phyloP scores from a whole-genome alignment of 2,329 filamentous ascomycete species.

The Botrytis fabae region DNA sequence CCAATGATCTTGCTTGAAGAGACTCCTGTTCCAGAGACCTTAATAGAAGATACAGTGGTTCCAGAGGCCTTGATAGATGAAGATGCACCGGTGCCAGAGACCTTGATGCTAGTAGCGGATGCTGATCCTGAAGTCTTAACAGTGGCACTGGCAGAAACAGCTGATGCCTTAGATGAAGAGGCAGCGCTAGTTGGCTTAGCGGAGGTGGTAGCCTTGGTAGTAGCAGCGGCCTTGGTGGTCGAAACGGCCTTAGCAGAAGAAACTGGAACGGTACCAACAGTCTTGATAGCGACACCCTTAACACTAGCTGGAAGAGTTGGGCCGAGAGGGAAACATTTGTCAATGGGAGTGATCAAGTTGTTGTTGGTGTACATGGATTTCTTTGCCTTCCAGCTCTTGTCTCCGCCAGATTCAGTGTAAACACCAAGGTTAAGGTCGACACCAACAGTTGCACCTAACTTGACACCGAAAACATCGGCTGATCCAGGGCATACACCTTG shows the following conservation, averaged over 20 bases:
- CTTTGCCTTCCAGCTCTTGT: constrained; percentile 14
- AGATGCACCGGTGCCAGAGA: not conserved
- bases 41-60: not conserved
- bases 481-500: constrained; percentile 22
- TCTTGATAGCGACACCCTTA: constrained; percentile 15
- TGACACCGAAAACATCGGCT: constrained; percentile 21
- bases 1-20: not conserved
- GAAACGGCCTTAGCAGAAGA: not conserved
- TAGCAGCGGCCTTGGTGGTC: not conserved
- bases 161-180: constrained; percentile 2
- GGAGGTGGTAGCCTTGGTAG: not conserved
- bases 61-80: not conserved
- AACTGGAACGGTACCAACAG: constrained; percentile 18
- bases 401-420: constrained; percentile 14
- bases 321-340: constrained; percentile 21
- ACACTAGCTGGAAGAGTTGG: constrained; percentile 5
- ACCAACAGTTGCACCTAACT: constrained; percentile 15
- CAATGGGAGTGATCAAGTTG: constrained; percentile 17
- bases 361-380: constrained; percentile 1
- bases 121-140: not conserved
- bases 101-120: not conserved
- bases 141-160: not conserved
- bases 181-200: not conserved
- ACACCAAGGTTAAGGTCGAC: constrained; percentile 18
- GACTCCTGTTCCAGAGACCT: not conserved